phyloP scores from a whole-genome alignment of 768 basidiomycete genomes.

The Austroboletus eburneus region DNA sequence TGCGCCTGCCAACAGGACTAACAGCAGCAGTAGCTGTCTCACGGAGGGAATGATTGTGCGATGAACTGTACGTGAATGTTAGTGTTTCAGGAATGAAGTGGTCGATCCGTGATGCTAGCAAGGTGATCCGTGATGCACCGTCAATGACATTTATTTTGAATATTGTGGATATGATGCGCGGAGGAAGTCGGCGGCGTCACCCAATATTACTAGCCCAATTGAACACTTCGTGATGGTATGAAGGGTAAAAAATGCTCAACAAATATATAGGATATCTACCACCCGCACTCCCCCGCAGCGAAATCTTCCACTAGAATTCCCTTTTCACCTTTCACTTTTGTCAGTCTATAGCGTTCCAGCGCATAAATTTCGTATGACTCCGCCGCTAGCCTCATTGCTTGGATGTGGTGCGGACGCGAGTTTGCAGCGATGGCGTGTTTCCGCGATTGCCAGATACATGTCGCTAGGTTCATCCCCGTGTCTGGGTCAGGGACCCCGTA shows the following conservation, averaged over 20 bases:
- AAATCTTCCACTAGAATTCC: slow-evolving; percentile 59
- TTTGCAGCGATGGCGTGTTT: slow-evolving; percentile 79
- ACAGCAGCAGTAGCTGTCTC: too few relatives aligned
- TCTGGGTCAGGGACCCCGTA: slow-evolving; percentile 76
- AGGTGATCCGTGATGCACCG: too few relatives aligned
- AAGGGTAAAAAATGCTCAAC: slow-evolving; percentile 1
- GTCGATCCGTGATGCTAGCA: too few relatives aligned
- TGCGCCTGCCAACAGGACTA: too few relatives aligned
- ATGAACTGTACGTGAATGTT: too few relatives aligned
- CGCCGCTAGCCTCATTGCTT: slow-evolving; percentile 78
- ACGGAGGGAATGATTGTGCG: too few relatives aligned
- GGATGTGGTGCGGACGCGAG: slow-evolving; percentile 72
- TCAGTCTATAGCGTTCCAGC: slow-evolving; percentile 70
- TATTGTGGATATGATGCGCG: too few relatives aligned
- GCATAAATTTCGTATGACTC: slow-evolving; percentile 74
- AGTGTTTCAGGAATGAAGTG: too few relatives aligned
- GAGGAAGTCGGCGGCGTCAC: too few relatives aligned
- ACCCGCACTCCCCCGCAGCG: slow-evolving; percentile 62
- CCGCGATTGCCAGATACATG: slow-evolving; percentile 93
- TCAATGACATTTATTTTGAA: too few relatives aligned
- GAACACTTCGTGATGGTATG: too few relatives aligned
- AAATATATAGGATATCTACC: slow-evolving; percentile 41
- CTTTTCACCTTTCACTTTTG: slow-evolving; percentile 59
- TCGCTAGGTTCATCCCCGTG: slow-evolving; percentile 86
- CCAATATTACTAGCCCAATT: too few relatives aligned